phyloP scores from a whole-genome alignment of 1,284 basidiomycete species.

The Lentinus polychrous region DNA sequence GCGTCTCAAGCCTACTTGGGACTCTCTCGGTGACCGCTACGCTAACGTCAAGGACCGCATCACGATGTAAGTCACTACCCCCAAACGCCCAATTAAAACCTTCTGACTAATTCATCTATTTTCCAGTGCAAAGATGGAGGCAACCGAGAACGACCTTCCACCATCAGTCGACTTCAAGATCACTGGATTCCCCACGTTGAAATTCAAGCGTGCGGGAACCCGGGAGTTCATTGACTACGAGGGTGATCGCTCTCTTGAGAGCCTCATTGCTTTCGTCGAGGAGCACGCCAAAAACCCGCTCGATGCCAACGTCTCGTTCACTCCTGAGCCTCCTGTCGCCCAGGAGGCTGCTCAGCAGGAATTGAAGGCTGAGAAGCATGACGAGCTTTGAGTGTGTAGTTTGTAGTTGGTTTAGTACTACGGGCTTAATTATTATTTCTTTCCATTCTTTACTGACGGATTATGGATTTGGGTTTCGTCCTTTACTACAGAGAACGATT shows the following conservation, averaged over 20 bases:
- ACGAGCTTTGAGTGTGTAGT: constrained; percentile 22
- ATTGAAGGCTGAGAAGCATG: constrained; percentile 23
- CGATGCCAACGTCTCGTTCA: constrained; percentile 26
- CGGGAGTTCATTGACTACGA: constrained; percentile 88
- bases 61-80: constrained; percentile 71
- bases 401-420: constrained; percentile 1
- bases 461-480: background rate
- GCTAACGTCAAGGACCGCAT: constrained; percentile 71
- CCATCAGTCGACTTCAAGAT: constrained; percentile 81
- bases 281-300: constrained; percentile 72
- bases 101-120: constrained; percentile 9
- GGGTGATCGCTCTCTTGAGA: constrained; percentile 86
- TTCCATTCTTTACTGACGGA: constrained; percentile 3
- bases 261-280: constrained; percentile 79
- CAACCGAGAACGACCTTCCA: constrained; percentile 95
- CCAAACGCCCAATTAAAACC: constrained; percentile 3
- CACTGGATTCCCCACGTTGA: constrained; percentile 90
- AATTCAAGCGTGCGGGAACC: constrained; percentile 91
- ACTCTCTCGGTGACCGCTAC: constrained; percentile 86
- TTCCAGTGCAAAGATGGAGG: constrained; percentile 89
- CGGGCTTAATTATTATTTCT: constrained; percentile 1
- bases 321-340: constrained; percentile 1
- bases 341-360: constrained; percentile 12
- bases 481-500: no score
- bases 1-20: constrained; percentile 93